A percentile compares a stretch with the other conserved stretches of the same genome.
Conservation (phyloP, 805 yeast species). For the Diddensiella santjacobensis region DNA sequence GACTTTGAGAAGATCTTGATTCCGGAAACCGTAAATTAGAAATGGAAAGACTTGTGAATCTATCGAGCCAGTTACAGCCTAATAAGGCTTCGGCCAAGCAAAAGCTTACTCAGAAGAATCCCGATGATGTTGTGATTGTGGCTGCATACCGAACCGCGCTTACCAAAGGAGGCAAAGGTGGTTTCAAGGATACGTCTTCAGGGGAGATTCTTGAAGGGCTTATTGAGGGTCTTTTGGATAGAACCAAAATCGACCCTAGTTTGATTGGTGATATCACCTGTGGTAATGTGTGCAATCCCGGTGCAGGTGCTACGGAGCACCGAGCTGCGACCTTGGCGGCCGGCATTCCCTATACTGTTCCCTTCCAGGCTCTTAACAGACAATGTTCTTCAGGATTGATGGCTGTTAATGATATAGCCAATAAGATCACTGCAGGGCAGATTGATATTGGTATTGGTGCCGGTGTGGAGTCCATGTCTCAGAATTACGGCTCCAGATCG, state of each 20-base stretch:
- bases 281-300: constrained; percentile 88
- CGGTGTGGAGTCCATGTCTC: constrained; percentile 92
- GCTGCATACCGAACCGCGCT: constrained; percentile 89
- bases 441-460: constrained; percentile 87
- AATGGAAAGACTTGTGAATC: constrained; percentile 34
- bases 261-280: constrained; percentile 80
- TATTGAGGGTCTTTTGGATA: constrained; percentile 56
- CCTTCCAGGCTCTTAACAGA: constrained; percentile 84
- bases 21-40: too few species aligned
- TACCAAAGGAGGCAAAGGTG: constrained; percentile 83
- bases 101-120: constrained; percentile 50
- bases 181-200: constrained; percentile 75
- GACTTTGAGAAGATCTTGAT: too few species aligned
- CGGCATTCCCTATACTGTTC: constrained; percentile 76
- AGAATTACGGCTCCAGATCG: constrained; percentile 78
- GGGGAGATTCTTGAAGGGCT: constrained; percentile 73
- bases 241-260: constrained; percentile 47
- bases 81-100: constrained; percentile 33
- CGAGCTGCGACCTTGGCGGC: constrained; percentile 89
- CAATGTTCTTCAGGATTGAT: constrained; percentile 94
- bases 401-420: constrained; percentile 86
- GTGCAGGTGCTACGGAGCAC: constrained; percentile 94
- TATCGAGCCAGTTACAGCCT: constrained; percentile 31
- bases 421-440: constrained; percentile 81
- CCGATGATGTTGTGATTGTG: constrained; percentile 88